Percentiles rank a stretch among this genome's conserved stretches.
These are phyloP conservation scores for Triglochin maritima DNA, from an alignment of 106 monocot species.

Conservation along the genomic window DNA sequence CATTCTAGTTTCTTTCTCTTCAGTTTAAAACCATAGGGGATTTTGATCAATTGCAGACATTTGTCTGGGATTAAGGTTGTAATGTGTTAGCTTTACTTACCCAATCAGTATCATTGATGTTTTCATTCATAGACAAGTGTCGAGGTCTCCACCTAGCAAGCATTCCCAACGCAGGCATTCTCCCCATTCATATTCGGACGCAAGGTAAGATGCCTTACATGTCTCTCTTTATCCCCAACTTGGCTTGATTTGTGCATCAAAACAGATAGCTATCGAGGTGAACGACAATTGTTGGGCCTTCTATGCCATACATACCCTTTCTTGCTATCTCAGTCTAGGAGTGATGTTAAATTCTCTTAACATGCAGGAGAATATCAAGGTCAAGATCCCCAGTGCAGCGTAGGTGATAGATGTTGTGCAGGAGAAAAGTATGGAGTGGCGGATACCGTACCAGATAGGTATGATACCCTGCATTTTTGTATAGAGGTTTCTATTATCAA, in stretches of 20 bases:
- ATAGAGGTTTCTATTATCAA: too few relatives aligned
- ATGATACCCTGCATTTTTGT: too few relatives aligned
- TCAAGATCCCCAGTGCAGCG: constrained; percentile 10
- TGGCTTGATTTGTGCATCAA: constrained; percentile 8
- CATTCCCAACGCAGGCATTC: constrained; percentile 85
- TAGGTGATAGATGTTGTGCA: neutral
- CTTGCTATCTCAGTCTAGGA: neutral
- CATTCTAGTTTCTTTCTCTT: neutral
- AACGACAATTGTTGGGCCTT: constrained; percentile 1
- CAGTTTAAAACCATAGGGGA: neutral
- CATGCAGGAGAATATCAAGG: constrained; percentile 16
- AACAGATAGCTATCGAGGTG: constrained; percentile 12
- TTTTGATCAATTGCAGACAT: neutral
- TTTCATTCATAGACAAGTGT: constrained; percentile 83
- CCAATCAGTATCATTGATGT: constrained; percentile 45
- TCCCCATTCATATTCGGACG: constrained; percentile 42
- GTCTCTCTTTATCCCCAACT: constrained; percentile 8
- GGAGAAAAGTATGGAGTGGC: neutral
- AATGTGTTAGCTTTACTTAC: constrained; percentile 36
- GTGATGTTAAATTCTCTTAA: neutral
- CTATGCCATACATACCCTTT: neutral
- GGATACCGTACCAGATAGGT: neutral
- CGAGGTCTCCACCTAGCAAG: constrained; percentile 91
- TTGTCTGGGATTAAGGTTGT: constrained; percentile 11
- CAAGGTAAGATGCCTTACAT: constrained; percentile 39